Evolutionary conservation across 2,329 filamentous ascomycete genomes (phyloP).

Genomic region (Beauveria scarabaeidicola): DNA sequence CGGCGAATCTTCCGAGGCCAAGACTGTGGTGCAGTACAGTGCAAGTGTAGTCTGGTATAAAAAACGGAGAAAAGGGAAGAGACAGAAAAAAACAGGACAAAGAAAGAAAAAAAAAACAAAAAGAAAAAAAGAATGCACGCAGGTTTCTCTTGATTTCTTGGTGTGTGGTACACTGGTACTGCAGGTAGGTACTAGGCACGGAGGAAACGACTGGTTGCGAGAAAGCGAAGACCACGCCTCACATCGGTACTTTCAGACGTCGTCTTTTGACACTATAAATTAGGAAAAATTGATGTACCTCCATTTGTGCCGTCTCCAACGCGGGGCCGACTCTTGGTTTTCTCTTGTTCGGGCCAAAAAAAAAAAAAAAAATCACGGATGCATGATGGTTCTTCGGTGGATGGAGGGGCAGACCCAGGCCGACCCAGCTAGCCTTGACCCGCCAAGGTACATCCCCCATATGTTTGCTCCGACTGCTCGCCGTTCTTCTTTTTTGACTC

Average conservation of each 20-base stretch:
- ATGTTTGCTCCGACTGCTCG: constrained; percentile 7
- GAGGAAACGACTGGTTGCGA: no score
- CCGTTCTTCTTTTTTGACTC: constrained; percentile 2
- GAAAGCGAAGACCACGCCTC: no score
- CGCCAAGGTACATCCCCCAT: constrained; percentile 2
- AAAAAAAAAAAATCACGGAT: background rate
- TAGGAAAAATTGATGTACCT: background rate
- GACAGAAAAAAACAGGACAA: no score
- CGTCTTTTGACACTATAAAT: background rate
- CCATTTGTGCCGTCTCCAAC: background rate
- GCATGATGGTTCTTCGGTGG: background rate
- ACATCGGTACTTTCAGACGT: background rate
- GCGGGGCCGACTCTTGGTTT: background rate
- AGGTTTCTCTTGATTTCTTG: no score
- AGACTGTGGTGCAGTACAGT: no score
- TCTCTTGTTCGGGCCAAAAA: background rate
- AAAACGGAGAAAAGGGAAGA: no score
- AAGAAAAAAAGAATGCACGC: no score
- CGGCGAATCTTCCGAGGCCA: background rate
- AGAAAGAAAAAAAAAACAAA: no score
- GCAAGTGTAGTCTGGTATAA: no score
- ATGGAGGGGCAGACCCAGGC: constrained; percentile 7
- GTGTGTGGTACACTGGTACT: no score
- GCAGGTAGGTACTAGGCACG: no score
- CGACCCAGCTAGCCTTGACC: constrained; percentile 5